Conservation (phyloP, 805 yeast genomes). For the Ogataea haglerorum region DNA sequence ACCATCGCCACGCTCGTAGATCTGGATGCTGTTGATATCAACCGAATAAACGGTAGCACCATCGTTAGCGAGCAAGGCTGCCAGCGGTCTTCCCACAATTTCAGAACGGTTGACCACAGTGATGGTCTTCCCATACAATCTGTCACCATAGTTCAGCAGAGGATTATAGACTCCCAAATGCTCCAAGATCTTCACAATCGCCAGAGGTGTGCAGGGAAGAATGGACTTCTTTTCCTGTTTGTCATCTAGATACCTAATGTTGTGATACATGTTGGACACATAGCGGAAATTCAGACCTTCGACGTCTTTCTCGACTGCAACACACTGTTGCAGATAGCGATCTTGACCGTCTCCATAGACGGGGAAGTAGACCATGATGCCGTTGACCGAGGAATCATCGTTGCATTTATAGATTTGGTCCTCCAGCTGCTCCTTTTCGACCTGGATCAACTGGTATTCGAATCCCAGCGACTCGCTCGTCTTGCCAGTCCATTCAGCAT, state of each 20-base stretch:
- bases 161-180: slow-evolving; percentile 83
- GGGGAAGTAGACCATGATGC: slow-evolving; percentile 96
- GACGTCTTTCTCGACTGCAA: slow-evolving; percentile 88
- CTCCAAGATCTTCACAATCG: slow-evolving; percentile 89
- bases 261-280: slow-evolving; percentile 93
- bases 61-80: slow-evolving; percentile 93
- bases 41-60: slow-evolving; percentile 96
- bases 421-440: slow-evolving; percentile 78
- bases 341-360: slow-evolving; percentile 95
- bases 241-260: slow-evolving; percentile 76
- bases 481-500: slow-evolving; percentile 94
- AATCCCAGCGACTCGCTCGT: slow-evolving; percentile 87
- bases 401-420: slow-evolving; percentile 81
- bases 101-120: slow-evolving; percentile 92
- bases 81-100: slow-evolving; percentile 95
- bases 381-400: slow-evolving; percentile 69
- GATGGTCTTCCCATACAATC: slow-evolving; percentile 88
- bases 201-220: slow-evolving; percentile 94
- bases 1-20: slow-evolving; percentile 92
- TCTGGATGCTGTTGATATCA: slow-evolving; percentile 82
- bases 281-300: slow-evolving; percentile 92
- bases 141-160: slow-evolving; percentile 80
- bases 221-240: slow-evolving; percentile 70
- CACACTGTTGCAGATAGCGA: slow-evolving; percentile 91
- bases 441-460: slow-evolving; percentile 69